Base-by-base conservation (phyloP, 305 asterid species). In the Fraxinus greggii region DNA sequence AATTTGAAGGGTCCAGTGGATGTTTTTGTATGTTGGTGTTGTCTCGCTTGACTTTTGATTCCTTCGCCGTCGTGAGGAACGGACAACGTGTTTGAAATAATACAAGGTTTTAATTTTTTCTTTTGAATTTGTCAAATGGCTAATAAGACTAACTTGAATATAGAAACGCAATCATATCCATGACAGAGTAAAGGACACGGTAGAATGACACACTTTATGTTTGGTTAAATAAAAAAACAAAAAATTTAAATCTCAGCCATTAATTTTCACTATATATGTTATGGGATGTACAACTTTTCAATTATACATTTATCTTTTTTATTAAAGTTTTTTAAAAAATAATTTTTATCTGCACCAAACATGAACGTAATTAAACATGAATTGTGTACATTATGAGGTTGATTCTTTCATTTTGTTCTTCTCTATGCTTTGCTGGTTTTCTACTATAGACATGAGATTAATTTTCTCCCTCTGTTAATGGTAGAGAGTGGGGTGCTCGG, bases 1-100 rank as follows among this genome's bases (percentile, higher is more conserved):
- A 48, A 79, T 75, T 84, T 87, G 29, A 48, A 63, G 79, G 79
- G 79, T 75, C 70, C 28, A 21, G 7, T 61, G 13, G 70, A 21
- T 23, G 31, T 61, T 24, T 24, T 61, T 9, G 70, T 61, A 7
- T 8, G 70, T 3, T 26, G 1, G 3, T 3, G 7, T 13, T 65
- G 33, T 65, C 33, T 9, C 35, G n/a, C 32, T 65, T 65, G 73
- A 65, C 73, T 65, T 65, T 26, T 65, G 73, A 65, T 65, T 65
- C 73, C 17, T 63, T 65, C 32, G 31, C 35, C 73, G 33, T 65
- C 73, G 21, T 13, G 19, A 13, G 56, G 3, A 48, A 48, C 59
- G 73, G 35, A 65, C 35, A 65, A 65, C 73, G 73, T 31, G 73
- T 65, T 26, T 65, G 35, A 65, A 65, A 26, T 13, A 48, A 48